Base-by-base conservation (phyloP, 2,329 filamentous ascomycete genomes). In the Alternaria sp. region DNA sequence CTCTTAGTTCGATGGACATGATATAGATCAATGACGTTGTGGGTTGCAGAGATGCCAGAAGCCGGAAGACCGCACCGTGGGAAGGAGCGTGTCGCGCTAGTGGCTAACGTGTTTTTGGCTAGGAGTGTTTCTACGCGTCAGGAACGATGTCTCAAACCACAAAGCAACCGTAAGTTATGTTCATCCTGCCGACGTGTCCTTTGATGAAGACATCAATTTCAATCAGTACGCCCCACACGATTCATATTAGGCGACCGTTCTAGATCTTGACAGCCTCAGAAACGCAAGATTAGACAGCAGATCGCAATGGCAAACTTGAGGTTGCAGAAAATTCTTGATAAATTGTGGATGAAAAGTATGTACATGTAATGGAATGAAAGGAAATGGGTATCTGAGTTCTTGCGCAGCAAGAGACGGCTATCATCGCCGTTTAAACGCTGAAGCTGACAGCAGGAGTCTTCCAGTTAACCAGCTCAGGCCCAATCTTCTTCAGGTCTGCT, bases 401-500 rank as follows among this genome's bases (percentile, higher is more conserved):
- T n/a, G 46, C 46, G 46, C 46, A 38, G 30, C 46, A 38, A 49
- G 32, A 49, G 9, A 22, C 9, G 30, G 30, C 22, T 4, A 7
- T 24, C 30, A n/a, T 14, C 46, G 12, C 20, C 20, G 46, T 38
- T 36, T 49, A 49, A 24, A 49, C 46, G 46, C 46, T 49, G 46
- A 49, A 49, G 32, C 46, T 49, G 6, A 38, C 46, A 26, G 46
- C 46, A 1, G 64, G 26, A 26, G 59, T 42, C 61, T 66, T 68
- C 61, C 64, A 73, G 57, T 69, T 65, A 1, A 73, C 66, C n/a
- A 61, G 69, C 47, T 70, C 47, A 1, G 68, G 67, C 4, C 65
- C 67, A 51, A 77, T 71, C 60, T 71, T 65, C 60, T 75, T 72
- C 30, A 77, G 26, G 43, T 76, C 70, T 0, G 58, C 54, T n/a